Evolutionary conservation across 2,329 filamentous ascomycete species (phyloP).

Genomic region (Ilyonectria sp.): DNA sequence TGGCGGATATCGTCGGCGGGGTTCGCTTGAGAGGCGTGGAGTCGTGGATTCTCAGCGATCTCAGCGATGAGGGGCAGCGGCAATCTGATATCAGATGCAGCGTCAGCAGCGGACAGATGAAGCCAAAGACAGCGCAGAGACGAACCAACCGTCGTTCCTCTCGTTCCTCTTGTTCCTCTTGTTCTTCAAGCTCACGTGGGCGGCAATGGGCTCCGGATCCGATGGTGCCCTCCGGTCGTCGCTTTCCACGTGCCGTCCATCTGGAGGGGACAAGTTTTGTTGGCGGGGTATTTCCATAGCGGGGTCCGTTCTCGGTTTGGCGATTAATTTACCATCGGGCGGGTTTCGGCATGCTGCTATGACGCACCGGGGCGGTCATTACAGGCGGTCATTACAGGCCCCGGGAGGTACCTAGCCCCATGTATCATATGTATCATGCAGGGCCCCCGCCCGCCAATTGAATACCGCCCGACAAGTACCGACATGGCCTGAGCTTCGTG

Average conservation of each 20-base stretch:
- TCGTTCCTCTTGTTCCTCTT: neutral
- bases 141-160: slow-evolving; percentile 2
- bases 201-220: slow-evolving; percentile 6
- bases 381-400: neutral
- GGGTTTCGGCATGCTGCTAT: slow-evolving; percentile 26
- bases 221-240: neutral
- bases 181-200: slow-evolving; percentile 2
- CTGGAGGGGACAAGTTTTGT: slow-evolving; percentile 47
- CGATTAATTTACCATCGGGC: neutral
- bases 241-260: slow-evolving; percentile 26
- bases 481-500: slow-evolving; percentile 43
- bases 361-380: slow-evolving; percentile 33
- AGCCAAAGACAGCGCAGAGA: neutral
- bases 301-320: slow-evolving; percentile 45
- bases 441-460: slow-evolving; percentile 30
- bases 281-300: slow-evolving; percentile 47
- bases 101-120: neutral
- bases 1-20: slow-evolving; percentile 38
- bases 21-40: slow-evolving; percentile 24
- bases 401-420: slow-evolving; percentile 34
- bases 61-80: neutral
- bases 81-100: neutral
- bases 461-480: slow-evolving; percentile 39
- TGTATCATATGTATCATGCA: slow-evolving; percentile 31
- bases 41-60: slow-evolving; percentile 22